Evolutionary conservation across 2,329 filamentous ascomycete genomes (phyloP).

Genomic region (Xylaria arbuscula): DNA sequence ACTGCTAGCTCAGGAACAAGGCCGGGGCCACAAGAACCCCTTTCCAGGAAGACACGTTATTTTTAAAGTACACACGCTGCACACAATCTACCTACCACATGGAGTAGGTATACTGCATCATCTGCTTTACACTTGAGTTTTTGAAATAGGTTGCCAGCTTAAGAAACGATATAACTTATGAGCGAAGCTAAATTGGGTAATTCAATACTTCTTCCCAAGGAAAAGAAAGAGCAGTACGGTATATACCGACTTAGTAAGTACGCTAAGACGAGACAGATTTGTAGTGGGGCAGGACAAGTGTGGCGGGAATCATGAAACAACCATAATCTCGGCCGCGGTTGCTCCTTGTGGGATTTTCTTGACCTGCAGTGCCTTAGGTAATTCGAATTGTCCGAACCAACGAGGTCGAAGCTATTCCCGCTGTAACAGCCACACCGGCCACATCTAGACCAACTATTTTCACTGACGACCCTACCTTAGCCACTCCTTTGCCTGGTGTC

Average conservation of each 20-base stretch:
- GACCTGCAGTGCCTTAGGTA: conserved; percentile 17
- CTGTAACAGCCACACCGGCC: conserved; percentile 20
- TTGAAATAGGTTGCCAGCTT: background rate
- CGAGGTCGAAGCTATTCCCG: conserved; percentile 18
- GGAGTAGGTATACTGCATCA: too few relatives aligned
- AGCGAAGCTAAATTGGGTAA: background rate
- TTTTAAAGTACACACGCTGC: conserved; percentile 10
- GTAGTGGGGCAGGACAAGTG: background rate
- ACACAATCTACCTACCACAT: background rate
- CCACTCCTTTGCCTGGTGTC: conserved; percentile 23
- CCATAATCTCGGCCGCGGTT: conserved; percentile 37
- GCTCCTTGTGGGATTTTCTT: background rate
- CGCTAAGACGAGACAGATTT: conserved; percentile 10
- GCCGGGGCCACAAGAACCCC: conserved; percentile 21
- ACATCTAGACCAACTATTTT: background rate
- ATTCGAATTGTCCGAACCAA: conserved; percentile 16
- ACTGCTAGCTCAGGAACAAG: background rate
- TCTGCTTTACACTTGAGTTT: background rate
- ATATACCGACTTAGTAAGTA: background rate
- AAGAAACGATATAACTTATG: background rate
- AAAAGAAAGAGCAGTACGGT: background rate
- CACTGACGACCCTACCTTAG: conserved; percentile 10
- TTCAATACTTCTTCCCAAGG: background rate
- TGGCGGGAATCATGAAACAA: conserved; percentile 36
- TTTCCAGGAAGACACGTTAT: conserved; percentile 23